phyloP scores from a whole-genome alignment of 2,329 filamentous ascomycete genomes.

The Paracorniculantispora psalliotae region DNA sequence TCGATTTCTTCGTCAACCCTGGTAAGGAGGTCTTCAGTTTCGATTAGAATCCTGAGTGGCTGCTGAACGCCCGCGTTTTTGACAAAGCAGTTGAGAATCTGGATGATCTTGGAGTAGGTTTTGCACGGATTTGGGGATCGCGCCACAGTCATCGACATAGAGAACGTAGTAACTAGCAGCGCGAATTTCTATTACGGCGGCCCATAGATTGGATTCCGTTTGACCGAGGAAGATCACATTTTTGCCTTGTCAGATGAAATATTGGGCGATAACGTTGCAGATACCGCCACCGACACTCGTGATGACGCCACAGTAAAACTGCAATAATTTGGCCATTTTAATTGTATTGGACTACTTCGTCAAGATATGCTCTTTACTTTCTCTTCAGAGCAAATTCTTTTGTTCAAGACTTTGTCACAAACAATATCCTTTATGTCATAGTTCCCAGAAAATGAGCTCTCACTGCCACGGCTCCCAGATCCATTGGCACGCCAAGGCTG shows the following conservation, averaged over 20 bases:
- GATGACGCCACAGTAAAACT: constrained; percentile 41
- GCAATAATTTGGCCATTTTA: constrained; percentile 18
- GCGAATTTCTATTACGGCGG: constrained; percentile 38
- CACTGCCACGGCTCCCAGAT: too few species aligned
- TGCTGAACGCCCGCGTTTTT: constrained; percentile 57
- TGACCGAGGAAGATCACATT: constrained; percentile 49
- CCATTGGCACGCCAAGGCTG: too few species aligned
- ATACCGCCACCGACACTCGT: constrained; percentile 50
- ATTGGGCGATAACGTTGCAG: constrained; percentile 42
- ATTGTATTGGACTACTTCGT: not conserved
- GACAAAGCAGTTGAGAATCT: constrained; percentile 49
- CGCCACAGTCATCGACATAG: constrained; percentile 42
- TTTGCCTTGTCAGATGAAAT: constrained; percentile 41
- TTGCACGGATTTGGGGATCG: constrained; percentile 40
- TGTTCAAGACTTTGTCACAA: too few species aligned
- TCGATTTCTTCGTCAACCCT: constrained; percentile 53
- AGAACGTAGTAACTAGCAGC: constrained; percentile 46
- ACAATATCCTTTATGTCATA: not conserved
- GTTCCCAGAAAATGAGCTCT: not conserved
- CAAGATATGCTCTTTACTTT: not conserved
- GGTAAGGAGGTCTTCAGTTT: constrained; percentile 38
- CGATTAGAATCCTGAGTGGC: constrained; percentile 40
- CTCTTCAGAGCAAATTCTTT: not conserved
- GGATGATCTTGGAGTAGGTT: constrained; percentile 43
- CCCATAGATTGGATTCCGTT: constrained; percentile 48